Evolutionary conservation across 176 grass and related monocot genomes (phyloP).

Genomic region (Oryza rufipogon): DNA sequence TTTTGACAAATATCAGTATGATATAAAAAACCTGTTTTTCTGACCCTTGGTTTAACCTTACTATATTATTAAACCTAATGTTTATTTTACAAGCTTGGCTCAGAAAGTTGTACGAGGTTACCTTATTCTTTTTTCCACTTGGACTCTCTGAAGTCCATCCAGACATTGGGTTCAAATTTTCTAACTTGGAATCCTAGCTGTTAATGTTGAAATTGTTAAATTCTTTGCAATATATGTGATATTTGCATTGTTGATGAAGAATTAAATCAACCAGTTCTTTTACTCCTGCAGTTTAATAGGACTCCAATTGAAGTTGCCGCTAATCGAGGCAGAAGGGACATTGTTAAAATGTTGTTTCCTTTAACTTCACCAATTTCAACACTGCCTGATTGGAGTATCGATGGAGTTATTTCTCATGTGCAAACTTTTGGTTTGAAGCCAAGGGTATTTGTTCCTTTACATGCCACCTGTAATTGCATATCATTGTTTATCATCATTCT

Average conservation of each 20-base stretch:
- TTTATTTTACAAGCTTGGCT: too few species aligned
- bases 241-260: neutral
- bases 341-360: conserved; percentile 37
- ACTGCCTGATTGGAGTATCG: conserved; percentile 36
- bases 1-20: too few species aligned
- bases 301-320: conserved; percentile 27
- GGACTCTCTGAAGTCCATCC: neutral
- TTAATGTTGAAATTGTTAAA: neutral
- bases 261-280: conserved; percentile 4
- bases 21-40: too few species aligned
- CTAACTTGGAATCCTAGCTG: neutral
- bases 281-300: neutral
- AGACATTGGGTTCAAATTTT: neutral
- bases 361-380: conserved; percentile 20
- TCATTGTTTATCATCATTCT: neutral
- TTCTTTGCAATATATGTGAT: neutral
- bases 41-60: too few species aligned
- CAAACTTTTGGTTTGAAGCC: conserved; percentile 16
- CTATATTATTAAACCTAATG: too few species aligned
- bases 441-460: conserved; percentile 8
- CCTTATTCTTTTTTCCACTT: neutral
- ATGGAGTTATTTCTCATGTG: conserved; percentile 29
- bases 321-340: conserved; percentile 4
- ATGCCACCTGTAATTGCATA: neutral
- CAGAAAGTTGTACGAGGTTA: too few species aligned